Evolutionary conservation across 78 protist genomes (phyloP), one percentile per base, ranked within the genome.

Genomic region (Creolimax fragrantissima): DNA sequence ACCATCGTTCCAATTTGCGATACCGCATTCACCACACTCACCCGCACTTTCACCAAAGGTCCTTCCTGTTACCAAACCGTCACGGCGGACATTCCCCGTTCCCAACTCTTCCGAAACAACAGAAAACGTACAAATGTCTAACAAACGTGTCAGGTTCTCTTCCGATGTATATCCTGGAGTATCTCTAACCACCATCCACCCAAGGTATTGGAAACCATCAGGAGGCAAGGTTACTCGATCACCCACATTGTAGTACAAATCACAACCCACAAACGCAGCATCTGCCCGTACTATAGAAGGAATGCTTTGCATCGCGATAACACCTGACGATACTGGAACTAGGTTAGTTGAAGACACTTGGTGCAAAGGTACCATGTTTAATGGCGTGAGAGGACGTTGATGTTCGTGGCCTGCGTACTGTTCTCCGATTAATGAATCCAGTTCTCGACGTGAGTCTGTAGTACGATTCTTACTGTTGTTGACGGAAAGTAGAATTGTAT

Each of bases 161-260:
- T 43, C 90, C 11, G 90, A 7, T 5, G 11, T n/a, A n/a, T 24
- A 24, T 36, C 11, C 35, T 24, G 47, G 11, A 2, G 35, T 32
- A 35, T n/a, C 90, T 36, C 44, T 5, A 35, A 74, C 90, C 2
- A 88, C 90, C 47, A 88, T 88, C 90, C 90, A 88, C 35, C 90
- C 90, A 5, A 88, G 90, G 43, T 88, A 88, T 36, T 88, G 90
- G 43, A 88, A 88, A 11, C 90, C 90, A 11, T 88, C 67, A 2
- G 90, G 90, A 6, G 90, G 90, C 5, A 6, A 5, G 67, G 81
- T 6, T 5, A 88, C 45, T 2, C 7, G 6, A 88, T 5, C 90
- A 32, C 90, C 90, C 2, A 88, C 90, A 6, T 5, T 88, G 45
- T 24, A 45, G 45, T 88, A 88, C 90, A 88, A 36, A 24, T 45